Evolutionary conservation across 2,329 filamentous ascomycete species (phyloP), one percentile per base, ranked within the genome.

Genomic region (Trichoderma aggressivum): DNA sequence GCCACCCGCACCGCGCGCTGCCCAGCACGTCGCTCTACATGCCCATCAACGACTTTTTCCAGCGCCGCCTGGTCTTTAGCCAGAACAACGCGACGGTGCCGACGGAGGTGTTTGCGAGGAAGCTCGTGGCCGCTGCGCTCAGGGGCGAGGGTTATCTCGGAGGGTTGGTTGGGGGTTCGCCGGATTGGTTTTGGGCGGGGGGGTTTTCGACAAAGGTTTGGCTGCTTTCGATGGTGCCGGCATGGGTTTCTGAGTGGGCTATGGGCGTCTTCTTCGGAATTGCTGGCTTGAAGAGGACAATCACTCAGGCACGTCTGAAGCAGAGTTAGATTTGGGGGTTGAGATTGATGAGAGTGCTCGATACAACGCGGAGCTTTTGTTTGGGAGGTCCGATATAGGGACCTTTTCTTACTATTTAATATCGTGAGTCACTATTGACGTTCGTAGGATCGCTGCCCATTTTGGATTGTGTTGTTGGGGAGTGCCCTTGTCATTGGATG

Each of bases 1-100:
- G 76, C 73, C 81, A 82, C 53, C 75, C 76, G 1, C 78, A 82
- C 72, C 82, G 84, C 70, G 71, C 73, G 3, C 79, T 89, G 63
- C 86, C 85, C 0, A 72, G 77, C 12, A 78, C 77, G 59, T 88
- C 86, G 58, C 79, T 86, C 24, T 89, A 88, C 78, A 72, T 75
- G 77, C 82, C 81, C 7, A 81, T 85, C 3, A 76, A 78, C 62
- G 82, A 85, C 34, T 71, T 86, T 16, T 88, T 86, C 75, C 77
- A 84, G 75, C 77, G 78, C 72, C 79, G 86, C 1, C 78, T 86
- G 71, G 80, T 77, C 0, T 88, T 84, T 66, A 86, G 83, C 72
- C 86, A 88, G 81, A 83, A 79, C 5, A 82, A 81, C 30, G 76
- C 79, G 0, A 86, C 85, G 1, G 79, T 86, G 75, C 78, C 79